phyloP scores from a whole-genome alignment of 2,329 filamentous ascomycete species.

The Tolypocladium endophyticum region DNA sequence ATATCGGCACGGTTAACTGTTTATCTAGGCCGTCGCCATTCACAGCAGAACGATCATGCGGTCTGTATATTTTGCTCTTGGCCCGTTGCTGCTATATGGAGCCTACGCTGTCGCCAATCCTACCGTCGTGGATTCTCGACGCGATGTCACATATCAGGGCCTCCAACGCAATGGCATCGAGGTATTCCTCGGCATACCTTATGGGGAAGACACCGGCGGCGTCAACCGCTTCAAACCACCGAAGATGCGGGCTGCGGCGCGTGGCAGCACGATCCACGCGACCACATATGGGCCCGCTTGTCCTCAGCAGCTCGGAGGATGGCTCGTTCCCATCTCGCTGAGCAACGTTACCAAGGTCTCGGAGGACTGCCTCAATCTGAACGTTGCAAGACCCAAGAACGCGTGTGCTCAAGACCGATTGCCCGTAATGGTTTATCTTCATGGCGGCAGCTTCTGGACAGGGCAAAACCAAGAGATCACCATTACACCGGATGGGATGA shows the following conservation, averaged over 20 bases:
- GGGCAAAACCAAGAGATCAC: constrained; percentile 20
- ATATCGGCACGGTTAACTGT: too few relatives aligned
- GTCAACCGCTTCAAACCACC: constrained; percentile 35
- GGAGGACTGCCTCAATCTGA: constrained; percentile 24
- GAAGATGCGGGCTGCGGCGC: constrained; percentile 16
- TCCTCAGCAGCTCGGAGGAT: constrained; percentile 26
- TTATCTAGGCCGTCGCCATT: too few relatives aligned
- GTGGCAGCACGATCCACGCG: constrained; percentile 24
- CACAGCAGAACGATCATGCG: background rate
- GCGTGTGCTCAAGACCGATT: constrained; percentile 9
- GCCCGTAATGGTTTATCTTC: constrained; percentile 25
- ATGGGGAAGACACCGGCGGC: constrained; percentile 34
- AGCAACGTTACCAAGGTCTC: constrained; percentile 26
- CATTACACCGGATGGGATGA: constrained; percentile 30
- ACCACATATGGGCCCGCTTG: constrained; percentile 31
- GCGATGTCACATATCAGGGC: constrained; percentile 29
- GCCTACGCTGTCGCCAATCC: background rate
- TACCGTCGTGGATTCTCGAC: constrained; percentile 7
- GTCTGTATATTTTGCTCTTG: background rate
- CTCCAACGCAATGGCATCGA: constrained; percentile 32
- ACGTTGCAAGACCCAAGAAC: constrained; percentile 19
- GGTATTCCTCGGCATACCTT: constrained; percentile 35
- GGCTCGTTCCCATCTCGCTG: constrained; percentile 17
- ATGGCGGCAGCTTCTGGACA: constrained; percentile 21
- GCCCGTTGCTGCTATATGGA: background rate